These are phyloP conservation scores for Rhododendron ferrugineum DNA, from an alignment of 148 eudicot genomes.

Conservation along the genomic window DNA sequence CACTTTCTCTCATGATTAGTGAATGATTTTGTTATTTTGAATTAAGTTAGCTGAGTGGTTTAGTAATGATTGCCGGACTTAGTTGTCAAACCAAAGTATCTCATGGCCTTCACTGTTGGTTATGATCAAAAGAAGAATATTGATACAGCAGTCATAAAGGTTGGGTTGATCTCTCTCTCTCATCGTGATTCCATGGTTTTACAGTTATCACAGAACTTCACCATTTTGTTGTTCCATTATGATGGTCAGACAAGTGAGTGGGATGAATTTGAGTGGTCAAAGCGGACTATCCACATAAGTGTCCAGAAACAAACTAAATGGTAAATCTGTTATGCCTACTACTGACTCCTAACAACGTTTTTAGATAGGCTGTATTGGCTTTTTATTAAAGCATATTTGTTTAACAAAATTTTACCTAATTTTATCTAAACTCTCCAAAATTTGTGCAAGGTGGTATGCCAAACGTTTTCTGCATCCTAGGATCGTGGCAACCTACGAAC, in stretches of 20 bases:
- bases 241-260: too few species aligned
- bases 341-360: neutral
- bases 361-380: neutral
- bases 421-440: neutral
- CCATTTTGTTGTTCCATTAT: too few species aligned
- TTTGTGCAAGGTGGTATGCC: too few species aligned
- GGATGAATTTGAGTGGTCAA: too few species aligned
- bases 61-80: constrained; percentile 40
- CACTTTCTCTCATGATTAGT: neutral
- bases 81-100: neutral
- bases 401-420: neutral
- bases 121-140: constrained; percentile 21
- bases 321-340: neutral
- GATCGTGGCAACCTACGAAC: constrained; percentile 37
- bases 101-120: too few species aligned
- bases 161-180: constrained; percentile 10
- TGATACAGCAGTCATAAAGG: constrained; percentile 75
- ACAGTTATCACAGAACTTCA: too few species aligned
- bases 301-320: too few species aligned
- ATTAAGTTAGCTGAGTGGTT: neutral
- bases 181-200: constrained; percentile 30
- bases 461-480: too few species aligned
- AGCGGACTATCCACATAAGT: too few species aligned
- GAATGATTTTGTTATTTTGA: neutral
- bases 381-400: neutral